A percentile compares a stretch with the other conserved stretches of the same genome.
phyloP scores from a whole-genome alignment of 2,329 filamentous ascomycete species.

The Colletotrichum sp. region DNA sequence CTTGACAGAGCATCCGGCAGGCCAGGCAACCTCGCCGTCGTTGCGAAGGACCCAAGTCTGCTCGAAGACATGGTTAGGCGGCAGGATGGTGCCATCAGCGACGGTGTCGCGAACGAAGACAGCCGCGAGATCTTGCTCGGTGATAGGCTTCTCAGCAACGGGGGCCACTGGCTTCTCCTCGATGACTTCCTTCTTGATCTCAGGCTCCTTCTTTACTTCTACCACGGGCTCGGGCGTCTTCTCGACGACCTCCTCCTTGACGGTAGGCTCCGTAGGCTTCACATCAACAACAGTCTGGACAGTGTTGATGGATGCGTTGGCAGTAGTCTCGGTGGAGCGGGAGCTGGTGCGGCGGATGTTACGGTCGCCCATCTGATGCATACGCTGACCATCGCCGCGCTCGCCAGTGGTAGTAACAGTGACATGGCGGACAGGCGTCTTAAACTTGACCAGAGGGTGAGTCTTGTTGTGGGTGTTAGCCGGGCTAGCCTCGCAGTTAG shows the following conservation, averaged over 20 bases:
- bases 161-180: slow-evolving; percentile 28
- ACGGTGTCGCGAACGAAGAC: slow-evolving; percentile 81
- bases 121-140: slow-evolving; percentile 47
- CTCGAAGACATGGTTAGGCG: slow-evolving; percentile 76
- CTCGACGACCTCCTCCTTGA: slow-evolving; percentile 27
- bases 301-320: slow-evolving; percentile 51
- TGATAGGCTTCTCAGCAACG: slow-evolving; percentile 23
- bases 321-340: slow-evolving; percentile 57
- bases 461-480: slow-evolving; percentile 88
- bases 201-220: slow-evolving; percentile 22
- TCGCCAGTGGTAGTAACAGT: slow-evolving; percentile 86
- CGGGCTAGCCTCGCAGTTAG: slow-evolving; percentile 88
- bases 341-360: slow-evolving; percentile 40
- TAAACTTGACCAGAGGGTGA: slow-evolving; percentile 98
- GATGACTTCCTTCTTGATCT: slow-evolving; percentile 20
- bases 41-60: slow-evolving; percentile 95
- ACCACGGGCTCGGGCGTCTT: slow-evolving; percentile 25
- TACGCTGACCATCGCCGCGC: slow-evolving; percentile 68
- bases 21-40: slow-evolving; percentile 80
- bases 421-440: slow-evolving; percentile 87
- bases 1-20: slow-evolving; percentile 85
- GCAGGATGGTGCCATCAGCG: slow-evolving; percentile 75
- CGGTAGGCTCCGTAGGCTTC: slow-evolving; percentile 61
- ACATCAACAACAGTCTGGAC: slow-evolving; percentile 79
- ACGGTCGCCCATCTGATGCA: slow-evolving; percentile 76